phyloP scores from a whole-genome alignment of 192 early-diverging fungal species.

The Podila epigama region DNA sequence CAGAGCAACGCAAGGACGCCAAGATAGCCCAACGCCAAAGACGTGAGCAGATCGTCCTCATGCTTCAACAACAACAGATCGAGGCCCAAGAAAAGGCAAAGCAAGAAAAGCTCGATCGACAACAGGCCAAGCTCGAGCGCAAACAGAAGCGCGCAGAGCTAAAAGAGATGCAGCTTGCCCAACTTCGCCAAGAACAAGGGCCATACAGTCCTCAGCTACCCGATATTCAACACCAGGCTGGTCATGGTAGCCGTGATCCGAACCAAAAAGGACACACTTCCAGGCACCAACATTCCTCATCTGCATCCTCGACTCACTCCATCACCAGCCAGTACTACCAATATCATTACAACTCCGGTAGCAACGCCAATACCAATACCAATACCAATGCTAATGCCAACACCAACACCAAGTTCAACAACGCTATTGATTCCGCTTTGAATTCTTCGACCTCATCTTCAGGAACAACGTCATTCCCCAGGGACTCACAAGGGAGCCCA shows the following conservation, averaged over 20 bases:
- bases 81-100: conserved; percentile 38
- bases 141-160: conserved; percentile 20
- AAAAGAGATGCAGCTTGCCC: conserved; percentile 9
- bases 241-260: too few relatives aligned
- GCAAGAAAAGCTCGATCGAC: conserved; percentile 28
- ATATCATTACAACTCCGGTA: background rate
- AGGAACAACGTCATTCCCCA: conserved; percentile 3
- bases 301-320: too few relatives aligned
- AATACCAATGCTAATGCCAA: too few relatives aligned
- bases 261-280: too few relatives aligned
- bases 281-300: too few relatives aligned
- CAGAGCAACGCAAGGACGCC: conserved; percentile 24
- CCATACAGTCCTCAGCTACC: background rate
- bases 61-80: conserved; percentile 36
- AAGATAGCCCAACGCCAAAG: conserved; percentile 18
- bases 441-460: conserved; percentile 2
- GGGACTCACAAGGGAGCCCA: background rate
- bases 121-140: conserved; percentile 23
- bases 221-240: background rate
- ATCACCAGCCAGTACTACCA: background rate
- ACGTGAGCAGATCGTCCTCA: conserved; percentile 35
- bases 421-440: background rate
- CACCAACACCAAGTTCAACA: too few relatives aligned
- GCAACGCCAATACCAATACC: too few relatives aligned
- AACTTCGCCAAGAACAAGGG: background rate